Conservation (phyloP, 768 basidiomycete species). For the Boletus pseudopeckii region DNA sequence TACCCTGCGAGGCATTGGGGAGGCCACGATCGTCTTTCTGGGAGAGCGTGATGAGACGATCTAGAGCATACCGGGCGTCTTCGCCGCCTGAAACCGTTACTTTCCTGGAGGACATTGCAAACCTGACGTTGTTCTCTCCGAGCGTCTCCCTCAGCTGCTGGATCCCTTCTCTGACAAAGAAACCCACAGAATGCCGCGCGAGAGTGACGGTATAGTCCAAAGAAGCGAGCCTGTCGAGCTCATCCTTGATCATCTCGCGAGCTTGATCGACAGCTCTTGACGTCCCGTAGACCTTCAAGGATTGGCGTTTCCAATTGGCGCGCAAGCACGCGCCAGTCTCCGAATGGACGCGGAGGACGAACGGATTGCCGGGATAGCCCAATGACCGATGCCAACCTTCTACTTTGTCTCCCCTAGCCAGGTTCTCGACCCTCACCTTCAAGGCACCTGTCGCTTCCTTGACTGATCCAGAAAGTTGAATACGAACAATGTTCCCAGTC, state of each 20-base stretch:
- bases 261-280: constrained; percentile 38
- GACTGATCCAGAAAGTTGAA: constrained; percentile 49
- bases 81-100: constrained; percentile 56
- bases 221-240: constrained; percentile 46
- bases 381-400: constrained; percentile 51
- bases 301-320: constrained; percentile 42
- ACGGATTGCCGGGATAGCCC: constrained; percentile 22
- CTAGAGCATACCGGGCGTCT: constrained; percentile 47
- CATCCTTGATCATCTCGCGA: constrained; percentile 41
- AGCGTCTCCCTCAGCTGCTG: constrained; percentile 48
- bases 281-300: constrained; percentile 47
- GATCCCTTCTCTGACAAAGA: constrained; percentile 50
- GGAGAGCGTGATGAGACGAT: constrained; percentile 43
- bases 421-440: constrained; percentile 57
- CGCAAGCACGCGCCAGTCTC: constrained; percentile 44
- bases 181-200: constrained; percentile 40
- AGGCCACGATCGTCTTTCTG: constrained; percentile 17
- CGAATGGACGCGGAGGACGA: constrained; percentile 33
- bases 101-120: constrained; percentile 40
- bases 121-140: constrained; percentile 50
- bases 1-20: not conserved
- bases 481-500: constrained; percentile 27
- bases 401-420: constrained; percentile 50
- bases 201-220: constrained; percentile 41
- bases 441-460: constrained; percentile 52